A percentile compares a stretch with the other conserved stretches of the same genome.
phyloP scores from a whole-genome alignment of 768 basidiomycete species.

The Sutorius australiensis region DNA sequence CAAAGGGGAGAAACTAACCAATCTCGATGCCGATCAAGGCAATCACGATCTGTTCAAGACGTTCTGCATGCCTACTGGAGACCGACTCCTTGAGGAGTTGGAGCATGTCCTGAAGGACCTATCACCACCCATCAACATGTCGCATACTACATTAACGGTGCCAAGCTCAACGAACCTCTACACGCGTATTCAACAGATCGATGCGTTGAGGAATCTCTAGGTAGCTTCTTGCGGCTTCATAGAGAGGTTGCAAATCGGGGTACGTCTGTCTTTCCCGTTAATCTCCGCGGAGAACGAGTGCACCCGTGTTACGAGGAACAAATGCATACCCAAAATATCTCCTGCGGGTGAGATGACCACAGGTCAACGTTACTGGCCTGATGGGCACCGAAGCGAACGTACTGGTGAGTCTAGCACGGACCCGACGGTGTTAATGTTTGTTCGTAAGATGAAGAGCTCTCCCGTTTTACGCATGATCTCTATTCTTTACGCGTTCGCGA shows the following conservation, averaged over 20 bases:
- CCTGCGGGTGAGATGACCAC: slow-evolving; percentile 41
- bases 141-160: neutral
- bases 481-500: slow-evolving; percentile 25
- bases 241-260: slow-evolving; percentile 92
- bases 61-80: slow-evolving; percentile 84
- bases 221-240: slow-evolving; percentile 90
- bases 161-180: slow-evolving; percentile 58
- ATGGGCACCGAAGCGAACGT: slow-evolving; percentile 29
- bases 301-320: slow-evolving; percentile 7
- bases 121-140: slow-evolving; percentile 2
- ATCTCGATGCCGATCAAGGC: slow-evolving; percentile 87
- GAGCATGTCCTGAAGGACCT: slow-evolving; percentile 97
- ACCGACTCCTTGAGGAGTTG: slow-evolving; percentile 93
- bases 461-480: slow-evolving; percentile 99
- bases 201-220: slow-evolving; percentile 94
- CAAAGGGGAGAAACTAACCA: slow-evolving; percentile 39
- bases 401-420: slow-evolving; percentile 96
- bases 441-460: slow-evolving; percentile 86
- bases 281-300: slow-evolving; percentile 14
- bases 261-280: slow-evolving; percentile 58
- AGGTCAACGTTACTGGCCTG: neutral
- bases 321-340: slow-evolving; percentile 87
- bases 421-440: slow-evolving; percentile 93
- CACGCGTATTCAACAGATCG: slow-evolving; percentile 87
- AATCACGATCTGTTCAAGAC: slow-evolving; percentile 91